Percentiles rank a stretch among this genome's conserved stretches.
Evolutionary conservation across 495 filamentous ascomycete genomes (phyloP).

Genomic region (Xylaria curta): DNA sequence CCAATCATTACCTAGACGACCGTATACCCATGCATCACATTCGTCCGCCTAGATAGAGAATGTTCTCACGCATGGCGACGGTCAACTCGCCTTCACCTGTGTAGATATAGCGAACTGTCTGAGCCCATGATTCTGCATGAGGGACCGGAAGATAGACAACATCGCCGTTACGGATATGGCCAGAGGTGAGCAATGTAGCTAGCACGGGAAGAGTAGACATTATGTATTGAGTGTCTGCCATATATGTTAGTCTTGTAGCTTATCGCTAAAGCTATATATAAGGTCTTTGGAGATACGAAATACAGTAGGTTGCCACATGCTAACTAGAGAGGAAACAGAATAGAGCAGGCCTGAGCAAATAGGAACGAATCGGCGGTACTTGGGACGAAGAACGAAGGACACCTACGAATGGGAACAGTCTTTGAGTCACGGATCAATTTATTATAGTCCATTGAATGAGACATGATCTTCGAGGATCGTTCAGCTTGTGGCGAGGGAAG

Average conservation of each 20-base stretch:
- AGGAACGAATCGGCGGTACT: neutral
- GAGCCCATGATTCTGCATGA: conserved; percentile 57
- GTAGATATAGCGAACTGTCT: conserved; percentile 59
- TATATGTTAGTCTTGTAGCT: conserved; percentile 1
- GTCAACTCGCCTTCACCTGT: conserved; percentile 56
- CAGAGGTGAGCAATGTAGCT: conserved; percentile 57
- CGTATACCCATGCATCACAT: conserved; percentile 32
- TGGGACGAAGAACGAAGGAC: neutral
- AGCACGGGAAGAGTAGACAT: conserved; percentile 57
- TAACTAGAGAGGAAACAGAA: neutral
- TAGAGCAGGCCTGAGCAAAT: neutral
- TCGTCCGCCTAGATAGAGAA: conserved; percentile 59
- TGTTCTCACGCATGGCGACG: conserved; percentile 54
- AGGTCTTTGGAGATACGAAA: neutral
- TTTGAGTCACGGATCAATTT: conserved; percentile 41
- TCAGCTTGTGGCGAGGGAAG: neutral
- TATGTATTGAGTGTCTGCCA: conserved; percentile 57
- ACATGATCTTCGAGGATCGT: conserved; percentile 8
- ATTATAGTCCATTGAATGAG: conserved; percentile 28
- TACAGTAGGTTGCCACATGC: too few relatives aligned
- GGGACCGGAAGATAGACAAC: conserved; percentile 62
- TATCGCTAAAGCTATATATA: neutral
- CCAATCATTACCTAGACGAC: neutral
- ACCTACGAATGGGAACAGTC: conserved; percentile 58
- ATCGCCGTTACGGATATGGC: conserved; percentile 56